Percentiles rank a stretch among this genome's conserved stretches.
These are phyloP conservation scores for Geotrichum histeridarum DNA, from an alignment of 1,139 yeast genomes.

Conservation along the genomic window DNA sequence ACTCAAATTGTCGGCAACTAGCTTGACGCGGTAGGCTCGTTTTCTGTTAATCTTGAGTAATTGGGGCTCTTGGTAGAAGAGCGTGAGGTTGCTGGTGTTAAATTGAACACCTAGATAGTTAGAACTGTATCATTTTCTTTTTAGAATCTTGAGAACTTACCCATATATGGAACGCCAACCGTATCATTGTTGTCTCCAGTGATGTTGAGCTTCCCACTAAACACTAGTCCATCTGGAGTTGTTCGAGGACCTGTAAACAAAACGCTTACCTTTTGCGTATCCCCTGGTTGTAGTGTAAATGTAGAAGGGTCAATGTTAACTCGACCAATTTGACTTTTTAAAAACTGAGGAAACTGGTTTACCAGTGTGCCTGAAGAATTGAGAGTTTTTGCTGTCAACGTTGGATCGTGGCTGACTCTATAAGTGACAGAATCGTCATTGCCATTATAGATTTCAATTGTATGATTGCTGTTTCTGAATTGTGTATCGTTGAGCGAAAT, in stretches of 20 bases:
- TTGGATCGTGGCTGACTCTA: slow-evolving; percentile 13
- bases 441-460: slow-evolving; percentile 22
- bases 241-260: neutral
- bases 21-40: too few relatives aligned
- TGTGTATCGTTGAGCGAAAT: slow-evolving; percentile 24
- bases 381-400: neutral
- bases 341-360: slow-evolving; percentile 6
- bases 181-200: neutral
- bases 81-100: neutral
- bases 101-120: neutral
- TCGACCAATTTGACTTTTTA: neutral
- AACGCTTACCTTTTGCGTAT: neutral
- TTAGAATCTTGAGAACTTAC: neutral
- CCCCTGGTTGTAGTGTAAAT: slow-evolving; percentile 7
- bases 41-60: too few relatives aligned
- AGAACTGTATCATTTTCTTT: neutral
- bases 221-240: neutral
- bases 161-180: slow-evolving; percentile 12
- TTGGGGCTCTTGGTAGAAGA: neutral
- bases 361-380: neutral
- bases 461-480: slow-evolving; percentile 20
- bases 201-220: slow-evolving; percentile 11
- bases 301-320: neutral
- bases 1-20: too few relatives aligned
- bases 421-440: slow-evolving; percentile 18